These are phyloP conservation scores for Fraxinus cuspidata DNA, from an alignment of 257 asterid genomes.

Conservation along the genomic window DNA sequence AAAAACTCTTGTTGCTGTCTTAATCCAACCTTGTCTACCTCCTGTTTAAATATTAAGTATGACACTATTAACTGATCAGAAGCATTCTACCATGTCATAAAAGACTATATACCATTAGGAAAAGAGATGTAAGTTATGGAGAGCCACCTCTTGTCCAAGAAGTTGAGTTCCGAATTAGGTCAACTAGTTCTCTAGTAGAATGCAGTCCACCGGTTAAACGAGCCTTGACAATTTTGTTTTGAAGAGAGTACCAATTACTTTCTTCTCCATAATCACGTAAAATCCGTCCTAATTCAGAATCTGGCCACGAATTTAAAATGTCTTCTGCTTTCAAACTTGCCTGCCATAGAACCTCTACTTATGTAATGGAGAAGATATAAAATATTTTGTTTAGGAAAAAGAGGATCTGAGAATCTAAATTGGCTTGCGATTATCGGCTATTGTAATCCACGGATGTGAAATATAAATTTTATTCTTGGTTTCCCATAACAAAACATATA, in stretches of 20 bases:
- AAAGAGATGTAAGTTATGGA: not conserved
- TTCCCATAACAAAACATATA: not conserved
- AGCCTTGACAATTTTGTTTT: slow-evolving; percentile 75
- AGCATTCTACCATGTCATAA: not conserved
- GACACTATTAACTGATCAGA: not conserved
- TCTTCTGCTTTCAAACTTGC: slow-evolving; percentile 90
- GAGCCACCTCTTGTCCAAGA: slow-evolving; percentile 64
- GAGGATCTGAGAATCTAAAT: slow-evolving; percentile 4
- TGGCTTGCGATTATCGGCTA: not conserved
- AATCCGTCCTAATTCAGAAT: slow-evolving; percentile 68
- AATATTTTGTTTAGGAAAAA: slow-evolving; percentile 20
- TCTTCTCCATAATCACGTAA: slow-evolving; percentile 94
- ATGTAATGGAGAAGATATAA: slow-evolving; percentile 40
- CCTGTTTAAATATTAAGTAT: slow-evolving; percentile 40
- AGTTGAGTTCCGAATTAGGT: slow-evolving; percentile 74
- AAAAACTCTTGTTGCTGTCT: slow-evolving; percentile 91
- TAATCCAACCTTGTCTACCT: slow-evolving; percentile 98
- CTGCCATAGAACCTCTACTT: slow-evolving; percentile 74
- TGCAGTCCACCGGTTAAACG: slow-evolving; percentile 85
- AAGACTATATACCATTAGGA: slow-evolving; percentile 15
- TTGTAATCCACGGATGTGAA: not conserved
- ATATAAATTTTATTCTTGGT: slow-evolving; percentile 3
- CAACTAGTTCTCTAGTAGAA: slow-evolving; percentile 77
- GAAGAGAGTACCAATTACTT: slow-evolving; percentile 82
- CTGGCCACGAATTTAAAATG: slow-evolving; percentile 92